These are phyloP conservation scores for Thelephora ganbajun DNA, from an alignment of 768 basidiomycete species.

Conservation along the genomic window DNA sequence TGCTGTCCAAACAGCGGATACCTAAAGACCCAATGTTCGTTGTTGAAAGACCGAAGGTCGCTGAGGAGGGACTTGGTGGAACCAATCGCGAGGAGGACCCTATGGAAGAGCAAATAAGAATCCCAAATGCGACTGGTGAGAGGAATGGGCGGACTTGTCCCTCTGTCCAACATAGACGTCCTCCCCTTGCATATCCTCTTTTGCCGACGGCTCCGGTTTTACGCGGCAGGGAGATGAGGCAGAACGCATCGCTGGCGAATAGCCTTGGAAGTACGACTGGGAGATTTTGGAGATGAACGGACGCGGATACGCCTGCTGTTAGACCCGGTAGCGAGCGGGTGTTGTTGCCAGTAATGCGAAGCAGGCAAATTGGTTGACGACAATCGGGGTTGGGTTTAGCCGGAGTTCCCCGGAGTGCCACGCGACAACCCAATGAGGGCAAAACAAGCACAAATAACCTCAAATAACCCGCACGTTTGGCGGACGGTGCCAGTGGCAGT, in stretches of 20 bases:
- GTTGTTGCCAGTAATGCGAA: too few species aligned
- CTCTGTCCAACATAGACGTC: slow-evolving; percentile 64
- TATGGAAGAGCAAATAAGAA: slow-evolving; percentile 15
- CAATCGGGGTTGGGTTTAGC: too few species aligned
- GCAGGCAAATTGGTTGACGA: too few species aligned
- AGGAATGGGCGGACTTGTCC: slow-evolving; percentile 40
- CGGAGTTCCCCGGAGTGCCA: too few species aligned
- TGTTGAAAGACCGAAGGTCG: slow-evolving; percentile 70
- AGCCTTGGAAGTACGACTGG: slow-evolving; percentile 15
- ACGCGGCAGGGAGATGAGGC: slow-evolving; percentile 9
- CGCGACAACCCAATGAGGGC: too few species aligned
- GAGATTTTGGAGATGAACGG: slow-evolving; percentile 10
- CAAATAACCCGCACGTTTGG: too few species aligned
- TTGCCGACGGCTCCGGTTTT: slow-evolving; percentile 14
- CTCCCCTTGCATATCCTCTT: slow-evolving; percentile 60
- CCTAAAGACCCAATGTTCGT: slow-evolving; percentile 74
- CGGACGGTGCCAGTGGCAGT: too few species aligned
- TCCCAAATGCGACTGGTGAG: background rate
- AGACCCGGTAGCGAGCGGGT: too few species aligned
- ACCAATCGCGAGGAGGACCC: slow-evolving; percentile 68
- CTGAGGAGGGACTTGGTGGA: slow-evolving; percentile 52
- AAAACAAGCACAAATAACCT: too few species aligned
- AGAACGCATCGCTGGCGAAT: slow-evolving; percentile 5
- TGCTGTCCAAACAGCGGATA: slow-evolving; percentile 67
- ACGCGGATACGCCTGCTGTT: too few species aligned